Percentiles rank a stretch among this genome's conserved stretches.
These are phyloP conservation scores for Solanum arcanum DNA, from an alignment of 257 asterid species.

Conservation along the genomic window DNA sequence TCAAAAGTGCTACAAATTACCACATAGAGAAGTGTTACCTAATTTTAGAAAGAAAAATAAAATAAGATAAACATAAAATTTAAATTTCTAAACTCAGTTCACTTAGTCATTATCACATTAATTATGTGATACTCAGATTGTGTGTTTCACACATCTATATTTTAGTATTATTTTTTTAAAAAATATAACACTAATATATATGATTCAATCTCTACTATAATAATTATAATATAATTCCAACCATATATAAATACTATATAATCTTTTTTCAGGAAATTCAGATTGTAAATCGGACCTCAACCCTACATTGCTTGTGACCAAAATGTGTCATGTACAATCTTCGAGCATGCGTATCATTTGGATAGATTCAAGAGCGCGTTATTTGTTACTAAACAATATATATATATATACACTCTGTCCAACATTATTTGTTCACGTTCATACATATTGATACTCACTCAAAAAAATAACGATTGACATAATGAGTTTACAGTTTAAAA, in stretches of 20 bases:
- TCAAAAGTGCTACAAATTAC: not conserved
- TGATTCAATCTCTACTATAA: too few species aligned
- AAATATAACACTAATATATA: too few species aligned
- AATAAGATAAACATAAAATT: too few species aligned
- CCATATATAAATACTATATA: not conserved
- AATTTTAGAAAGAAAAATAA: too few species aligned
- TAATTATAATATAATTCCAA: too few species aligned
- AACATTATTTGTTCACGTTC: too few species aligned
- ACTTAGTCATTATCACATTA: not conserved
- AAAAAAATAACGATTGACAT: too few species aligned
- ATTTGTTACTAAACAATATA: too few species aligned
- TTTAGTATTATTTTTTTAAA: too few species aligned
- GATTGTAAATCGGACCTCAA: not conserved
- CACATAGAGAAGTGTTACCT: not conserved
- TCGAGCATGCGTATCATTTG: not conserved
- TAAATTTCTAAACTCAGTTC: not conserved
- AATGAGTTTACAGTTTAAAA: too few species aligned
- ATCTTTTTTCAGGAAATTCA: too few species aligned
- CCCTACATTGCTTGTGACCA: not conserved
- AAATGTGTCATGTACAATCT: not conserved
- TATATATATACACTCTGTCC: rapidly evolving
- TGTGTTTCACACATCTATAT: not conserved
- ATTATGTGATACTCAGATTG: too few species aligned
- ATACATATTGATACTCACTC: rapidly evolving
- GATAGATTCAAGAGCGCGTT: not conserved